Percentiles rank a stretch among this genome's conserved stretches.
Evolutionary conservation across 169 alveolate species (phyloP).

Genomic region (Haemoproteus tartakovskyi): DNA sequence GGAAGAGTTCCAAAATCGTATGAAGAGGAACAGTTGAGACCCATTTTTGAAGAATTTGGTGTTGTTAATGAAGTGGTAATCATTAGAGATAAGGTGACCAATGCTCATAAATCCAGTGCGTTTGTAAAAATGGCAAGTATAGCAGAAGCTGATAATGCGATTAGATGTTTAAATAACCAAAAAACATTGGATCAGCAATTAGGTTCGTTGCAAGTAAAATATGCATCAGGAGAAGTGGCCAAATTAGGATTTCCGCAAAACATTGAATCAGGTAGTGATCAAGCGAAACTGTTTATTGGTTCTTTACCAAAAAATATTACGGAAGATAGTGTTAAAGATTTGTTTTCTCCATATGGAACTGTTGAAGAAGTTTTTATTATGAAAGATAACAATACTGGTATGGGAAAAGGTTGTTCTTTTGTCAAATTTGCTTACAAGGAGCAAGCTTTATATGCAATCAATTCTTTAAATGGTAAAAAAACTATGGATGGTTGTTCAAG

Average conservation of each 20-base stretch:
- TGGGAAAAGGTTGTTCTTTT: conserved; percentile 88
- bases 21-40: conserved; percentile 81
- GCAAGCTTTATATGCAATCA: conserved; percentile 87
- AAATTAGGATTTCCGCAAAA: conserved; percentile 84
- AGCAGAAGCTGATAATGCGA: conserved; percentile 89
- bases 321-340: conserved; percentile 81
- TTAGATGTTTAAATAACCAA: conserved; percentile 81
- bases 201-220: conserved; percentile 85
- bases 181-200: conserved; percentile 79
- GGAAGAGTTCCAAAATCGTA: conserved; percentile 85
- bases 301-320: conserved; percentile 82
- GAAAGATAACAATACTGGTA: conserved; percentile 84
- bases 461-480: conserved; percentile 76
- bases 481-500: conserved; percentile 82
- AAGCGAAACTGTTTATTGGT: conserved; percentile 88
- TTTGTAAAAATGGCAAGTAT: conserved; percentile 85
- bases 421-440: conserved; percentile 86
- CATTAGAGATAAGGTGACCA: conserved; percentile 83
- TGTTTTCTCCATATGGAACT: conserved; percentile 83
- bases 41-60: conserved; percentile 85
- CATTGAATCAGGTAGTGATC: conserved; percentile 73
- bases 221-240: conserved; percentile 87
- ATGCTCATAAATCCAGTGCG: conserved; percentile 84
- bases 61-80: conserved; percentile 82
- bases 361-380: conserved; percentile 85